Evolutionary conservation across 305 asterid species (phyloP).

Genomic region (Fraxinus albicans): DNA sequence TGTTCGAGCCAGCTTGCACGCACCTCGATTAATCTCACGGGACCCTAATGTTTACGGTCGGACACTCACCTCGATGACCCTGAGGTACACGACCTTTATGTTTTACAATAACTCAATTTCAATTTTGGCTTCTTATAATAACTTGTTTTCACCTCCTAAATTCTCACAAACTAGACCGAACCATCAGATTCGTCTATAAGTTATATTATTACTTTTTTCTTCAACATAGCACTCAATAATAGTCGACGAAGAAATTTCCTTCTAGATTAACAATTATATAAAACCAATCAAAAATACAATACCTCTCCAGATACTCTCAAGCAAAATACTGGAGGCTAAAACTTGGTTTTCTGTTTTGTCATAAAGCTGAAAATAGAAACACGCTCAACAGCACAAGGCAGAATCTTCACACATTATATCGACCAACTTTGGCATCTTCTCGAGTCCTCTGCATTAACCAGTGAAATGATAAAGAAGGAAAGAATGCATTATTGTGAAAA

Average conservation of each 20-base stretch:
- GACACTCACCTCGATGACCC: no score
- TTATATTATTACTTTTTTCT: neutral
- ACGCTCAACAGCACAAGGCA: slow-evolving; percentile 1
- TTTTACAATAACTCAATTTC: neutral
- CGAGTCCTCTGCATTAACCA: slow-evolving; percentile 59
- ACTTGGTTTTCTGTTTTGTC: neutral
- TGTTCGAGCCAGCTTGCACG: no score
- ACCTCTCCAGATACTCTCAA: neutral
- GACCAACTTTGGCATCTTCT: slow-evolving; percentile 40
- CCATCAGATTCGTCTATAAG: neutral
- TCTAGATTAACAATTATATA: neutral
- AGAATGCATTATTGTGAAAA: neutral
- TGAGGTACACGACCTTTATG: no score
- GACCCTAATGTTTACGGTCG: no score
- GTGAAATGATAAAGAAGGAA: neutral
- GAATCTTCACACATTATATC: slow-evolving; percentile 54
- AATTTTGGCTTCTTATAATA: neutral
- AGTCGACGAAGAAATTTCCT: neutral
- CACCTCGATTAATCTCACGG: no score
- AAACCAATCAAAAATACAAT: neutral
- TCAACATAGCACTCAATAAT: neutral
- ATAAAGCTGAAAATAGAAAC: neutral
- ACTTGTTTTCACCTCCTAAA: neutral
- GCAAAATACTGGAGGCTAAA: slow-evolving; percentile 17
- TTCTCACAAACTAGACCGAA: neutral